These are phyloP conservation scores for Gaeumannomyces tritici DNA, from an alignment of 2,329 filamentous ascomycete species.

Conservation along the genomic window DNA sequence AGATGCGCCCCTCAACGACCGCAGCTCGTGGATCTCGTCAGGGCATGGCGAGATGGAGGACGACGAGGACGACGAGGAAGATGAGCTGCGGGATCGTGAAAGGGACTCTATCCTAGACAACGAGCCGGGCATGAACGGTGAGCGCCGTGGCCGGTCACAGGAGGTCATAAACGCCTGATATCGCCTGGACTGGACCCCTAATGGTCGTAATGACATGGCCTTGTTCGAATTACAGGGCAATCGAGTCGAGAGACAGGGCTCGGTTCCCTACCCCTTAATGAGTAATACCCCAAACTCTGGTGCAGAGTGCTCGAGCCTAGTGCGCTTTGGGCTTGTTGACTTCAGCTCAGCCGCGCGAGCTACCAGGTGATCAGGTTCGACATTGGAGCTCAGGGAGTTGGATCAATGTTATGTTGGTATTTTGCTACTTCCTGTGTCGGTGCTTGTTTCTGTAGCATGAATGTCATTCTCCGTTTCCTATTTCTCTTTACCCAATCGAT, in stretches of 20 bases:
- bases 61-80: constrained; percentile 52
- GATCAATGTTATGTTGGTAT: neutral
- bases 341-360: neutral
- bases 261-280: neutral
- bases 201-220: neutral
- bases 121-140: constrained; percentile 43
- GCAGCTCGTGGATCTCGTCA: constrained; percentile 78
- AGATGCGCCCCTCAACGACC: constrained; percentile 67
- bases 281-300: neutral
- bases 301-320: neutral
- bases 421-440: neutral
- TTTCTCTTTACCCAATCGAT: neutral
- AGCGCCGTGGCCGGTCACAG: constrained; percentile 46
- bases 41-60: constrained; percentile 54
- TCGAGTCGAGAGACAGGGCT: neutral
- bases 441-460: neutral
- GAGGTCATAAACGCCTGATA: constrained; percentile 37
- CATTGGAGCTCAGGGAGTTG: neutral
- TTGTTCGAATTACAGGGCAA: neutral
- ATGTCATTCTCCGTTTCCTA: neutral
- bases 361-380: neutral
- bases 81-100: constrained; percentile 21
- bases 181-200: neutral
- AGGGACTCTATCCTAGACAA: constrained; percentile 38
- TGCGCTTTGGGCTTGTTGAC: neutral